Conservation (phyloP, 352 stramenopile genomes). For the Phytophthora vignae region DNA sequence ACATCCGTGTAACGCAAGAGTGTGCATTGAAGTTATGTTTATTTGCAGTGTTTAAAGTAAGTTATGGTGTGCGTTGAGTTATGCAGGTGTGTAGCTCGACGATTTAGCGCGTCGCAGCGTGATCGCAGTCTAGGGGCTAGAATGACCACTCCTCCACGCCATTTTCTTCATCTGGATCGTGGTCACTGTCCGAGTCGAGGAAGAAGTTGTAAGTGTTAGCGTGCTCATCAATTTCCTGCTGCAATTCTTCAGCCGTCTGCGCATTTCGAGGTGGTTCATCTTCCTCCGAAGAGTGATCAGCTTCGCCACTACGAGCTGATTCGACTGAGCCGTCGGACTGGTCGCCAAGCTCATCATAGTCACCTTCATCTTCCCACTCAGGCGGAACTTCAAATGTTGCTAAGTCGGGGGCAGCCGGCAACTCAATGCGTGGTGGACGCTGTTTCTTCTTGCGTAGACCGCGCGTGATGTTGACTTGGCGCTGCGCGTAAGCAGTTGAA, state of each 20-base stretch:
- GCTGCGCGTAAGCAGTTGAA: neutral
- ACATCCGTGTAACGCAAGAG: too few species aligned
- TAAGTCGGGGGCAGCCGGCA: conserved; percentile 9
- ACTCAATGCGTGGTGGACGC: neutral
- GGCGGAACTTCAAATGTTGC: neutral
- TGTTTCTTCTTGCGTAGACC: conserved; percentile 14
- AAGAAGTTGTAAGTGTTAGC: too few species aligned
- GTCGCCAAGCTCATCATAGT: too few species aligned
- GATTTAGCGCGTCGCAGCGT: too few species aligned
- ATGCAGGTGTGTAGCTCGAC: too few species aligned
- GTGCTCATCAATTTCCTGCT: neutral
- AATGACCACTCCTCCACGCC: too few species aligned
- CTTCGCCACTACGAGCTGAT: neutral
- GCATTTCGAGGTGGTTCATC: neutral
- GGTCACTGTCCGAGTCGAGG: too few species aligned
- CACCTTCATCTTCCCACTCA: neutral
- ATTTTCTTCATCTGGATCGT: too few species aligned
- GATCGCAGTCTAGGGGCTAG: too few species aligned
- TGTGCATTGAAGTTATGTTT: too few species aligned
- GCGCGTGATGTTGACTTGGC: conserved; percentile 8
- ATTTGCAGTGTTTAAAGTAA: too few species aligned
- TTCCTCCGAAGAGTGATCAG: neutral
- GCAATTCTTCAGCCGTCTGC: neutral
- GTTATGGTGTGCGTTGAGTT: too few species aligned
- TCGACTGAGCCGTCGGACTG: neutral